A percentile compares a stretch with the other conserved stretches of the same genome.
These are phyloP conservation scores for Pittosporum tobira DNA, from an alignment of 129 eudicot genomes.

Conservation along the genomic window DNA sequence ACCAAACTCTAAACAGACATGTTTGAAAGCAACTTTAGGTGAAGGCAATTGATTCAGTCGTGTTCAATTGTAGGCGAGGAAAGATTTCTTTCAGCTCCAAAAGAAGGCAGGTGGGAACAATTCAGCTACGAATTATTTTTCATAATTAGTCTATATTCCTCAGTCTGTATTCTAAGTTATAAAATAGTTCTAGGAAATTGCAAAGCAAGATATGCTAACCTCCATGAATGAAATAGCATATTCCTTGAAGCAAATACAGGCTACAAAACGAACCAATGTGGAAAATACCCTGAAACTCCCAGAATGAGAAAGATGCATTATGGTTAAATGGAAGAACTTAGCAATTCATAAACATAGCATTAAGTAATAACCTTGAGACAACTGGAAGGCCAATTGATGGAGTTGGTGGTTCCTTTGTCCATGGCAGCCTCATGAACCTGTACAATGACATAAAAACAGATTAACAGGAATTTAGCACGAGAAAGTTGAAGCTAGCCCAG, in stretches of 20 bases:
- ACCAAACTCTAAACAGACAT: neutral
- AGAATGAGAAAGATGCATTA: constrained; percentile 10
- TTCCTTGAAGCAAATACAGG: constrained; percentile 38
- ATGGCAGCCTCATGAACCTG: constrained; percentile 53
- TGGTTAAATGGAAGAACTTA: neutral
- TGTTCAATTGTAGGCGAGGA: neutral
- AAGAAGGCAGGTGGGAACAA: neutral
- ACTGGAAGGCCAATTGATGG: constrained; percentile 22
- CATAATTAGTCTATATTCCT: neutral
- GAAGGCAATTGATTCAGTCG: neutral
- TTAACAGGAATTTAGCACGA: neutral
- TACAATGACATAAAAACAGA: neutral
- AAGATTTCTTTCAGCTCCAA: neutral
- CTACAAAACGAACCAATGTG: constrained; percentile 30
- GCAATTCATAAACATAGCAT: neutral
- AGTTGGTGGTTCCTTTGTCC: constrained; percentile 26
- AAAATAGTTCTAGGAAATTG: neutral
- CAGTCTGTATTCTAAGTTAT: neutral
- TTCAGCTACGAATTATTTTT: neutral
- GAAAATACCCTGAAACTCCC: constrained; percentile 46
- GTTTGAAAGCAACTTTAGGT: neutral
- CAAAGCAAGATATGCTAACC: constrained; percentile 35
- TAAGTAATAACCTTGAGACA: constrained; percentile 29
- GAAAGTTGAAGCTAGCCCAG: neutral
- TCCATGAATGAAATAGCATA: constrained; percentile 36